Evolutionary conservation across 768 basidiomycete species (phyloP).

Genomic region (Leccinum subtestaceum): DNA sequence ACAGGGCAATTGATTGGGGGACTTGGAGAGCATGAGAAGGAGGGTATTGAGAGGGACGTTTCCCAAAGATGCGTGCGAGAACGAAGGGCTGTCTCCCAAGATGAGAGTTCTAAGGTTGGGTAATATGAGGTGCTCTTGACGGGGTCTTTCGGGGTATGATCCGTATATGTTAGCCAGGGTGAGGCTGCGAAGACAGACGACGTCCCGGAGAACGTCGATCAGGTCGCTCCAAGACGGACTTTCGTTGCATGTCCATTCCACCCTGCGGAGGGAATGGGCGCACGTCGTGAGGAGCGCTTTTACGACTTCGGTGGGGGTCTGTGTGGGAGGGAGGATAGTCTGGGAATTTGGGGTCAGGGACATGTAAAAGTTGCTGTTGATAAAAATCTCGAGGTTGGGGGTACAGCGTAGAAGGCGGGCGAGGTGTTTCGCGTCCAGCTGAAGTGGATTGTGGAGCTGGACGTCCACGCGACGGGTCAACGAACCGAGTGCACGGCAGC

Average conservation of each 20-base stretch:
- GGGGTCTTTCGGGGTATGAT: constrained; percentile 22
- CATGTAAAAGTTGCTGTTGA: constrained; percentile 38
- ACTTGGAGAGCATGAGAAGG: constrained; percentile 35
- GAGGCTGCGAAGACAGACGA: constrained; percentile 39
- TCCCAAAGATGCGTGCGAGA: constrained; percentile 33
- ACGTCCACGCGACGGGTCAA: constrained; percentile 44
- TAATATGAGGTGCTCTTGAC: constrained; percentile 28
- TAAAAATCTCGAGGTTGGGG: constrained; percentile 44
- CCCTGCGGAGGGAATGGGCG: constrained; percentile 36
- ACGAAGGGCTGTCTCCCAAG: constrained; percentile 35
- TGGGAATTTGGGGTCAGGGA: constrained; percentile 18
- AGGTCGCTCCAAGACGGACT: constrained; percentile 41
- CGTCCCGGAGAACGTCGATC: constrained; percentile 33
- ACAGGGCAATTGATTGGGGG: constrained; percentile 36
- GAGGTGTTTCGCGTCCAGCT: constrained; percentile 19
- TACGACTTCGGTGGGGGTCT: constrained; percentile 35
- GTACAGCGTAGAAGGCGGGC: constrained; percentile 40
- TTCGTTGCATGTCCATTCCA: constrained; percentile 48
- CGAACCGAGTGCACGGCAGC: constrained; percentile 35
- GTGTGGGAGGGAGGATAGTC: constrained; percentile 20
- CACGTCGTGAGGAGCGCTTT: constrained; percentile 33
- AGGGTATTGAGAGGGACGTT: constrained; percentile 41
- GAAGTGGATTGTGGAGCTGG: constrained; percentile 34
- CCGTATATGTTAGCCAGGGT: constrained; percentile 41
- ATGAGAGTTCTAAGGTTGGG: constrained; percentile 42